Evolutionary conservation across 306 rosid genomes (phyloP).

Genomic region (Lablab purpureus): DNA sequence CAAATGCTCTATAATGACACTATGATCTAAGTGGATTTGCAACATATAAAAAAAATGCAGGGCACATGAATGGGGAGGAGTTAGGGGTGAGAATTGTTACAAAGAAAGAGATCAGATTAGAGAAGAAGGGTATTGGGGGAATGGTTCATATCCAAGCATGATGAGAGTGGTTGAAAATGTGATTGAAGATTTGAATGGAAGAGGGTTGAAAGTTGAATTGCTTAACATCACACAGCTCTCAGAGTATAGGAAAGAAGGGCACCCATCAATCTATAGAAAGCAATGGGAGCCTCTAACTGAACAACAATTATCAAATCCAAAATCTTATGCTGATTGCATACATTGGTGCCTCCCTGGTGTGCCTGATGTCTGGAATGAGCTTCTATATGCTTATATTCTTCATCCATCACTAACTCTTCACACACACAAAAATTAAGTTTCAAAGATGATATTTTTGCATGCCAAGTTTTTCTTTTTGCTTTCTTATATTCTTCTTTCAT

Average conservation of each 20-base stretch:
- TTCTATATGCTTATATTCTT: constrained; percentile 70
- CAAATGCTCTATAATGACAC: neutral
- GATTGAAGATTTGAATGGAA: constrained; percentile 57
- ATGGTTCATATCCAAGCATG: constrained; percentile 67
- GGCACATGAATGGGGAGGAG: constrained; percentile 81
- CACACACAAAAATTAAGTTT: neutral
- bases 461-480: neutral
- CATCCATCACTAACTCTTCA: constrained; percentile 43
- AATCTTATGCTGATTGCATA: constrained; percentile 81
- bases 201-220: constrained; percentile 73
- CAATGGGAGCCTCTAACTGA: constrained; percentile 79
- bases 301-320: constrained; percentile 62
- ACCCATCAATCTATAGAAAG: constrained; percentile 86
- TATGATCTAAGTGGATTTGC: neutral
- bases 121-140: constrained; percentile 68
- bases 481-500: neutral
- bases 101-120: constrained; percentile 58
- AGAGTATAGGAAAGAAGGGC: constrained; percentile 84
- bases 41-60: constrained; percentile 46
- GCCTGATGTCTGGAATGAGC: constrained; percentile 88
- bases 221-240: constrained; percentile 89
- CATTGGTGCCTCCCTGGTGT: constrained; percentile 98
- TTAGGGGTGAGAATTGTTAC: constrained; percentile 66
- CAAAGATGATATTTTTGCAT: neutral
- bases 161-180: constrained; percentile 71